Evolutionary conservation across 2,329 filamentous ascomycete genomes (phyloP), one percentile per base, ranked within the genome.

Genomic region (Apiospora kogelbergensis): DNA sequence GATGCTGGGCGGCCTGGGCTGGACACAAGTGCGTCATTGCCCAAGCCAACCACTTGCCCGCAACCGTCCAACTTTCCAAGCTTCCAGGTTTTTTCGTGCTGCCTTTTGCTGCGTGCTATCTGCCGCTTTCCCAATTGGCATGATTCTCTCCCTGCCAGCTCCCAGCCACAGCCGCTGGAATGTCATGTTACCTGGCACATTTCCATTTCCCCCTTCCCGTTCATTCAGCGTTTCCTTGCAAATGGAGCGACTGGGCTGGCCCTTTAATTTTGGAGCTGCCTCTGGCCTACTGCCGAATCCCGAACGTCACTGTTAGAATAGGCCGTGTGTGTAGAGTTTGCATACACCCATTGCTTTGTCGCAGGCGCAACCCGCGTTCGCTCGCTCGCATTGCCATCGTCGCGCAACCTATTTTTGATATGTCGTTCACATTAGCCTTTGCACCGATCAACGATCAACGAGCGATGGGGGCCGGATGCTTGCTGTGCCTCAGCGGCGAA

Each of bases 71-170:
- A 33, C 33, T 7, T 3, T 33, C 33, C 33, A 33, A 33, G n/a
- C 30, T 60, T 60, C 53, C 53, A 60, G 53, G 53, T 60, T 60
- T 60, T 60, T 60, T 60, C 53, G 17, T 60, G 20, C 17, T 33
- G 4, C 30, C 10, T 33, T 57, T n/a, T n/a, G n/a, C n/a, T n/a
- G n/a, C n/a, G 3, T 33, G 33, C 33, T 33, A 33, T 33, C 53
- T 60, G 53, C 53, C 53, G 53, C 53, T 60, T 60, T 60, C 53
- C 53, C 17, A 33, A 37, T 37, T 60, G n/a, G 53, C 53, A 60
- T 60, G 24, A 9, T 30, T 20, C 17, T 57, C 13, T 24, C 44
- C 44, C 20, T n/a, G 42, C 42, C 9, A 41, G 40, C 11, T 57
- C 26, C 48, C 48, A 57, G 48, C 48, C 48, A 57, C 48, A 33